Base-by-base conservation (phyloP, 2,329 filamentous ascomycete genomes). In the Amylocarpus encephaloides region DNA sequence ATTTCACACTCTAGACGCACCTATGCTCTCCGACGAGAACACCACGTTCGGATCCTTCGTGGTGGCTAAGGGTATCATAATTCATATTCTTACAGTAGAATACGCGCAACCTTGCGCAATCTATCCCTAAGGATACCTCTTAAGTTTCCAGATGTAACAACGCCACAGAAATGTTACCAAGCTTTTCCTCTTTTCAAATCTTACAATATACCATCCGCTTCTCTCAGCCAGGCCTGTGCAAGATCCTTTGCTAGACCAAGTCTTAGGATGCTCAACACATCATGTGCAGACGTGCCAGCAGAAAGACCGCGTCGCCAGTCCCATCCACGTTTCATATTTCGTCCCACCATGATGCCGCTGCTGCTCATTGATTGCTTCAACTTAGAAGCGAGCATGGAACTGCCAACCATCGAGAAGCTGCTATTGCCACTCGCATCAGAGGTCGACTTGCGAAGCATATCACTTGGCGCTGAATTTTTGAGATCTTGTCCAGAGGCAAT, bases 231-330 rank as follows among this genome's bases (percentile, higher is more conserved):
- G 47, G 84, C 72, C 61, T 74, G 77, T 12, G 80, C 85, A 63
- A 94, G 70, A 58, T 93, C 88, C 66, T 78, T 80, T 12, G 88
- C 86, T 62, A 95, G 67, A 2, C 83, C 86, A 46, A 88, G 67
- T 57, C 91, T 78, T 67, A 95, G 65, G 56, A 84, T 77, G 56
- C 76, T 75, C 52, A 95, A 69, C n/a, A 96, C 73, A 55, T 92
- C 86, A 43, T 75, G 74, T 0, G 82, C 86, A 55, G 71, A 81
- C 15, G 77, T 79, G 10, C 73, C 74, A 29, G 78, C 76, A 9
- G 71, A 65, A 41, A 88, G 70, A 1, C 74, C 75, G 7, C 70
- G 71, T 63, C 80, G 73, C 83, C 85, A 94, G 72, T 83, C 86
- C 87, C 86, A 90, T 11, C 81, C 81, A 47, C 85, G 72, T 56